Conservation (phyloP, 345 rosid genomes). For the Pelargonium nanum region DNA sequence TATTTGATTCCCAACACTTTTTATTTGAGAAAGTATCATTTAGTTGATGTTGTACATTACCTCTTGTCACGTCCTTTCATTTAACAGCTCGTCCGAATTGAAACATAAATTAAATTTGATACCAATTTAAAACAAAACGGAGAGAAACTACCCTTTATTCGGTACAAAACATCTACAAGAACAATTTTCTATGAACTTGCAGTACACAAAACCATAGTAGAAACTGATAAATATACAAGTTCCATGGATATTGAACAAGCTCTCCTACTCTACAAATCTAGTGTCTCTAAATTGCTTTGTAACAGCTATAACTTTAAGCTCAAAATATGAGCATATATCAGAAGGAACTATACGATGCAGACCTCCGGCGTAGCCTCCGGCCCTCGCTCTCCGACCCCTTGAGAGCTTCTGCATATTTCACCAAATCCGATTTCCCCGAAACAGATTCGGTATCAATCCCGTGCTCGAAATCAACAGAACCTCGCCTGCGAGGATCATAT, state of each 20-base stretch:
- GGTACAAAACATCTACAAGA: constrained; percentile 3
- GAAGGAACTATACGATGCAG: constrained; percentile 29
- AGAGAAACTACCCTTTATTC: neutral
- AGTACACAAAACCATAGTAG: too few relatives aligned
- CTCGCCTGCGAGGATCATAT: neutral
- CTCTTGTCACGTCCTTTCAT: too few relatives aligned
- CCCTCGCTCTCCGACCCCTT: constrained; percentile 25
- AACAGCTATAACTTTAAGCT: neutral
- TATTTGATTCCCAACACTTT: neutral
- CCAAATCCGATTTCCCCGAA: constrained; percentile 36
- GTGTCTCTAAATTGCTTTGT: neutral
- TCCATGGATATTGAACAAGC: too few relatives aligned
- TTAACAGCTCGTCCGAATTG: too few relatives aligned
- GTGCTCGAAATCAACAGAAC: neutral
- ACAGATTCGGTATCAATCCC: constrained; percentile 4
- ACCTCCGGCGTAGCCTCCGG: constrained; percentile 26
- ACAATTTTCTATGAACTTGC: too few relatives aligned
- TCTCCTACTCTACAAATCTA: constrained; percentile 2
- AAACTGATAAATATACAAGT: too few relatives aligned
- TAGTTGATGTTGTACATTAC: neutral
- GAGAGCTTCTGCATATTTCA: constrained; percentile 53
- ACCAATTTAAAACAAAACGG: too few relatives aligned
- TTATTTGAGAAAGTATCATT: neutral
- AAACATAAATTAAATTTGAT: too few relatives aligned
- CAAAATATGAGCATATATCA: constrained; percentile 4